phyloP scores from a whole-genome alignment of 2,329 filamentous ascomycete genomes.

The Neospermospora avenae region DNA sequence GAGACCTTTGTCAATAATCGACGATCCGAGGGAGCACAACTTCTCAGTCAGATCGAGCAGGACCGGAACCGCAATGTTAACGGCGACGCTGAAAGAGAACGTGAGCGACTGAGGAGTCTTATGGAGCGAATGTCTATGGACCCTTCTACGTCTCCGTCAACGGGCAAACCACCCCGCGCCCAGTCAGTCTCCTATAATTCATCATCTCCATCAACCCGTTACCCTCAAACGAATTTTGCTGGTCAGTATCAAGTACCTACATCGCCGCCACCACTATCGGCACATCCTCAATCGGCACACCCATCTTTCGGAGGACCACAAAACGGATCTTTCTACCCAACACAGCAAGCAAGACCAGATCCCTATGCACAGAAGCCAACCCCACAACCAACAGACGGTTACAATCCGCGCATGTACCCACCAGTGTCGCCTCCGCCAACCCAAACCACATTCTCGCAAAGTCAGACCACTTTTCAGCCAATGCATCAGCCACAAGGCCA shows the following conservation, averaged over 20 bases:
- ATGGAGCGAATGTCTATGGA: slow-evolving; percentile 97
- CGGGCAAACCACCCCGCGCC: slow-evolving; percentile 36
- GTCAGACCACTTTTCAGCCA: slow-evolving; percentile 28
- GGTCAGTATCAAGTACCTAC: slow-evolving; percentile 59
- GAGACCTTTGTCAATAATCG: slow-evolving; percentile 96
- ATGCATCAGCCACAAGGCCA: slow-evolving; percentile 36
- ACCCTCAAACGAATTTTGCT: slow-evolving; percentile 51
- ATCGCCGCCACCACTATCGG: slow-evolving; percentile 46
- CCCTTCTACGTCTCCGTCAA: slow-evolving; percentile 43
- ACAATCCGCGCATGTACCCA: slow-evolving; percentile 38
- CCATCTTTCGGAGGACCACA: slow-evolving; percentile 43
- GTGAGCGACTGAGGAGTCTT: slow-evolving; percentile 77
- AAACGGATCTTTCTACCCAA: slow-evolving; percentile 31
- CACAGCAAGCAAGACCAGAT: slow-evolving; percentile 33
- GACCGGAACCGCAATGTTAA: slow-evolving; percentile 32
- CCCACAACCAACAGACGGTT: slow-evolving; percentile 49
- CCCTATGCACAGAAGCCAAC: slow-evolving; percentile 48
- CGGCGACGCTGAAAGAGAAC: slow-evolving; percentile 66
- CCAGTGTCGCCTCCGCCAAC: slow-evolving; percentile 60
- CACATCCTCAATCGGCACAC: slow-evolving; percentile 38
- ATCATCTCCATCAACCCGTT: slow-evolving; percentile 41
- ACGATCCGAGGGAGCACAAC: slow-evolving; percentile 82
- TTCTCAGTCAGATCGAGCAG: slow-evolving; percentile 71
- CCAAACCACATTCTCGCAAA: slow-evolving; percentile 41
- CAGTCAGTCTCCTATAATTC: slow-evolving; percentile 36